Base-by-base conservation (phyloP, 2,329 filamentous ascomycete species). In the Aureobasidium sp. region DNA sequence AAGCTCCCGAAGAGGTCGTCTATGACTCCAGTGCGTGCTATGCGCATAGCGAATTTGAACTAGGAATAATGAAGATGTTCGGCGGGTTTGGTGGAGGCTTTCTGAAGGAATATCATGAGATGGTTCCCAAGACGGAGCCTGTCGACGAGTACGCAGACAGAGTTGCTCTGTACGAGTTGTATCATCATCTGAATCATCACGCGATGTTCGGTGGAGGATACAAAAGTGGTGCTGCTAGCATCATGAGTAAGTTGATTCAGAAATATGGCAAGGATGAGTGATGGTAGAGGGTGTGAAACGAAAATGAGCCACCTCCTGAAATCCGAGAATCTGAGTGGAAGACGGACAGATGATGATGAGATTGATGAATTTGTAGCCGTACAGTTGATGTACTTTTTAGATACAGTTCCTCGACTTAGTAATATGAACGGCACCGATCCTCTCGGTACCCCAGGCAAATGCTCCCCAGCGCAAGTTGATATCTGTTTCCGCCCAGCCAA, bases 61-160 rank as follows among this genome's bases (percentile, higher is more conserved):
- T 95, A 57, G 93, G 93, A 0, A 96, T 95, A 65, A 96, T 96
- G 91, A 83, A 82, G 55, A 95, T 96, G 91, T 97, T 96, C 79
- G 92, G 92, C 0, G 93, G 93, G 0, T 96, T 95, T 73, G 85
- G 85, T 0, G 67, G 72, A 0, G 72, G 69, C 0, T 95, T 96
- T 68, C 85, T 88, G 79, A 80, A 80, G 33, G 89, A 94, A 70
- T 97, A 96, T 71, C 83, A 89, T 70, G 72, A 77, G 40, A 69
- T 90, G 25, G 84, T 92, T 49, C 87, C 88, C 0, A 95, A 88
- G 75, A 86, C 87, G 9, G 89, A 95, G 70, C 92, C 92, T 0
- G 80, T 78, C 11, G 84, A 81, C 11, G 92, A 97, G 77, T 96
- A 89, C 77, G 85, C 88, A n/a, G 92, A 96, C 73, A 80, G 93